Conservation (phyloP, 495 filamentous ascomycete genomes). For the Monascus purpureus region DNA sequence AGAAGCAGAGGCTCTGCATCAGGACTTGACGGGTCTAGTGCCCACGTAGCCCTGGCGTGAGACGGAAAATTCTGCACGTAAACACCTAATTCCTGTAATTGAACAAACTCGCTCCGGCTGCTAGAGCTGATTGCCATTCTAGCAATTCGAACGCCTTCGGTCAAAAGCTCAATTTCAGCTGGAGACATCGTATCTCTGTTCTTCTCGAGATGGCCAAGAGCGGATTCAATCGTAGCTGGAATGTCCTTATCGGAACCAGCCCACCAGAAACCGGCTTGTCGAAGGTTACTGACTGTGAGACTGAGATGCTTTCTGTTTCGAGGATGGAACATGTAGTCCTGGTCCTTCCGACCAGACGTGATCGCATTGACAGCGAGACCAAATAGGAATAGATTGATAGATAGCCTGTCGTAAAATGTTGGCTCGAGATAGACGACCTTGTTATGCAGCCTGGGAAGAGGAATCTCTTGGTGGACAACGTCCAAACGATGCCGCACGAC, state of each 20-base stretch:
- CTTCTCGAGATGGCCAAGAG: conserved; percentile 47
- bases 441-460: conserved; percentile 57
- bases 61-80: conserved; percentile 47
- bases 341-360: conserved; percentile 70
- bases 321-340: conserved; percentile 80
- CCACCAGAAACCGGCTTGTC: conserved; percentile 85
- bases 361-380: conserved; percentile 74
- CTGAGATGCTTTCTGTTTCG: conserved; percentile 50
- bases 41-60: conserved; percentile 43
- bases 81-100: conserved; percentile 64
- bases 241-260: conserved; percentile 62
- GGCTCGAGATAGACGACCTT: conserved; percentile 62
- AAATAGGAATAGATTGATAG: conserved; percentile 71
- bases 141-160: conserved; percentile 47
- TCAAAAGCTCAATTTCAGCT: conserved; percentile 46
- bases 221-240: conserved; percentile 43
- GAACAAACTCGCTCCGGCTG: conserved; percentile 51
- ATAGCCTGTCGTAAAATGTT: conserved; percentile 69
- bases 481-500: conserved; percentile 68
- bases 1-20: conserved; percentile 25
- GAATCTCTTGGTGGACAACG: conserved; percentile 49
- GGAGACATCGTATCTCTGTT: conserved; percentile 34
- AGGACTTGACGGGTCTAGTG: conserved; percentile 33
- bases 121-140: conserved; percentile 39
- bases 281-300: conserved; percentile 59